Evolutionary conservation across 2,329 filamentous ascomycete species (phyloP).

Genomic region (Fusarium devonianum): DNA sequence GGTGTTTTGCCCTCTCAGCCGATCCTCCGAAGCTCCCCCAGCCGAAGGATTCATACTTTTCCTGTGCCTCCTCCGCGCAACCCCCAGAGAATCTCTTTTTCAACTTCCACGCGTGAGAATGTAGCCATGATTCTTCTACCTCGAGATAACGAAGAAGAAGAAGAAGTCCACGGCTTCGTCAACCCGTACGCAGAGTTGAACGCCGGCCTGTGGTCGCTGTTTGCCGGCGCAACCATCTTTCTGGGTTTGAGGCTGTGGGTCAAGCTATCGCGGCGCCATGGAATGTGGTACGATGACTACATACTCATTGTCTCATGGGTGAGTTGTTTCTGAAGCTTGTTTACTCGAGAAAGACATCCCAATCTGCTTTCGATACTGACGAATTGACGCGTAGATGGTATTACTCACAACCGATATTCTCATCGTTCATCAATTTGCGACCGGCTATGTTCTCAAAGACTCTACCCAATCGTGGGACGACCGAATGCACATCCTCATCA

Average conservation of each 20-base stretch:
- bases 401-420: slow-evolving; percentile 55
- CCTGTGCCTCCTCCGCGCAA: slow-evolving; percentile 11
- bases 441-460: slow-evolving; percentile 53
- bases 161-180: slow-evolving; percentile 38
- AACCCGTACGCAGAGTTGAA: slow-evolving; percentile 44
- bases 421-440: slow-evolving; percentile 56
- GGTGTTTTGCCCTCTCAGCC: background rate
- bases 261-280: slow-evolving; percentile 47
- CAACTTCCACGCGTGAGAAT: slow-evolving; percentile 15
- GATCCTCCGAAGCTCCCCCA: background rate
- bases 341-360: no score
- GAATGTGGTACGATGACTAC: slow-evolving; percentile 51
- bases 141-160: slow-evolving; percentile 36
- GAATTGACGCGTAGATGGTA: slow-evolving; percentile 43
- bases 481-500: slow-evolving; percentile 61
- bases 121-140: slow-evolving; percentile 35
- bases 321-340: slow-evolving; percentile 26
- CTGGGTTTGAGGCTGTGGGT: slow-evolving; percentile 45
- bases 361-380: no score
- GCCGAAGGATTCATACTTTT: background rate
- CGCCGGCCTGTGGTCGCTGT: slow-evolving; percentile 46
- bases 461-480: slow-evolving; percentile 55
- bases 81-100: no score
- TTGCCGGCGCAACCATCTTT: slow-evolving; percentile 43
- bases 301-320: slow-evolving; percentile 49